Base-by-base conservation (phyloP, 2,329 filamentous ascomycete genomes). In the Dryadomyces quercivorus region DNA sequence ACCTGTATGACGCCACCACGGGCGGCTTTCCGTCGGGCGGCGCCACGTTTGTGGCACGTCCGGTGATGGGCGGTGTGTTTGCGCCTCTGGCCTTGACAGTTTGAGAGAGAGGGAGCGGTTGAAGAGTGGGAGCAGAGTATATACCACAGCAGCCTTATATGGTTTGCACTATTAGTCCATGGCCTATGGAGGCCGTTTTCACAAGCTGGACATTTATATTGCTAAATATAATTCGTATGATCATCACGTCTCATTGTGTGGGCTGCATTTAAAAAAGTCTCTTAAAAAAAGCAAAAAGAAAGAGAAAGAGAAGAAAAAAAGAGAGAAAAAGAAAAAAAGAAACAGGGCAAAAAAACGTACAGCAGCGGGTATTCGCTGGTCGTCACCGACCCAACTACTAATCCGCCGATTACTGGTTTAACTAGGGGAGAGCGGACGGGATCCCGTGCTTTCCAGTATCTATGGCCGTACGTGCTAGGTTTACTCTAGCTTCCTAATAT, bases 41-140 rank as follows among this genome's bases (percentile, higher is more conserved):
- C 54, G 61, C 62, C 40, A 56, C 52, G 1, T 95, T 95, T 70
- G 83, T 83, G 57, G 88, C 88, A 1, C 72, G 89, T 40, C 89
- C 89, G 0, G 89, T 95, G 1, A 76, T 86, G 46, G 89, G 89
- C 2, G 88, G 85, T 0, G 81, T 88, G 67, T 95, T 92, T 72
- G 83, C 88, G 2, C 78, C 91, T 61, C 69, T 95, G 66, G 85
- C 86, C 22, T 68, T 92, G 56, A 63, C 63, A 5, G 49, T 52
- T 36, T 56, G 51, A 45, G 3, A n/a, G 36, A 40, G 16, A 42
- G 38, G 12, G 16, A n/a, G 38, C 38, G 3, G 16, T 3, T 13
- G 38, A 42, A n/a, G 5, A 13, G 3, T 13, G 38, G 38, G 10
- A 42, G 12, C 38, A 31, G 26, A 31, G 26, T 31, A 31, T 31